Base-by-base conservation (phyloP, 352 stramenopile species). In the Thraustochytrium sp. region DNA sequence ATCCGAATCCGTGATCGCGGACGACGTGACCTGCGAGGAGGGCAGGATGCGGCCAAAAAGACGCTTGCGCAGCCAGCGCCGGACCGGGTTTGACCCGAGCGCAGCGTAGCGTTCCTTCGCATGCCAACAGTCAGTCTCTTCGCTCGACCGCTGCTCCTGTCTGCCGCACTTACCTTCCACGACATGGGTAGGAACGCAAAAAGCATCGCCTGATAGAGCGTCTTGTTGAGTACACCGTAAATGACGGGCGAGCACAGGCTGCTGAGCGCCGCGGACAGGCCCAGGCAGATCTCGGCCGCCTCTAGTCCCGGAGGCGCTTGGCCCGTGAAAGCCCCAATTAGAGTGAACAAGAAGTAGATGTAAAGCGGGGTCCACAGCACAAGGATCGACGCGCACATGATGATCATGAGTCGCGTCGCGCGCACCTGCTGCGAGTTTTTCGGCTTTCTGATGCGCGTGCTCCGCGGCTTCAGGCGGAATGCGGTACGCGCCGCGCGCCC, bases 361-460 rank as follows among this genome's bases (percentile, higher is more conserved):
- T 82, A 82, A 9, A 82, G 55, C 0, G 74, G 74, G 1, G 40
- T 73, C 74, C 74, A 82, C 29, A 40, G 26, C n/a, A 51, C 51
- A 31, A 82, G 38, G 55, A 82, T 82, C n/a, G 74, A 76, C 23
- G 11, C 74, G 36, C 74, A 76, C 74, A 82, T 82, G 11, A 82
- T 29, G 21, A 82, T 49, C 65, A 78, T 78, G 36, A 78, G 65
- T 5, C 65, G 18, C 18, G 65, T 78, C 16, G 65, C 48, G 18
- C 44, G 40, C 3, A 23, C n/a, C 46, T 62, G 65, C 65, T 59
- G 65, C 18, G 16, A n/a, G n/a, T n/a, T n/a, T n/a, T n/a, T n/a
- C n/a, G n/a, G n/a, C n/a, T n/a, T n/a, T n/a, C n/a, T n/a, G n/a
- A n/a, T n/a, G n/a, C n/a, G n/a, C n/a, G n/a, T n/a, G n/a, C n/a